Base-by-base conservation (phyloP, 225 moss, liverwort and hornwort species). In the Polytrichum commune region DNA sequence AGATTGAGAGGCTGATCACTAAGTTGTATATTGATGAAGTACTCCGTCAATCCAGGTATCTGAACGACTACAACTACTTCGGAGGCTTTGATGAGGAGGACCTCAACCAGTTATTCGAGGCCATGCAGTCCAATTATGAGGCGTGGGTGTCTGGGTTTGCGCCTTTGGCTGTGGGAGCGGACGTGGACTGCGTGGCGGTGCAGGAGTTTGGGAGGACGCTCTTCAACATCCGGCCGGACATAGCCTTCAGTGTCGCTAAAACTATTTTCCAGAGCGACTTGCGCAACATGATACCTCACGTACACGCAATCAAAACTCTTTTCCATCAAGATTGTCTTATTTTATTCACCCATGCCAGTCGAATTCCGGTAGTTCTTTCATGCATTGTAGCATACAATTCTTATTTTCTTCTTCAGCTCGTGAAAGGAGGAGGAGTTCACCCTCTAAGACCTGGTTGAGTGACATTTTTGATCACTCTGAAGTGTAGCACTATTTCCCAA, bases 121-220 rank as follows among this genome's bases (percentile, higher is more conserved):
- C 94, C 18, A 95, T 95, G 94, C 92, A 95, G 53, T 82, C 80
- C 56, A 92, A 95, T 62, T 95, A 90, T 66, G 85, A 89, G 82
- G 92, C 92, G 0, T 95, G 94, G 94, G 92, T 95, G 23, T 92
- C 86, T 5, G 94, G 94, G 5, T 95, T 92, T 64, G 92, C 92
- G 7, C 92, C 94, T 9, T 75, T 92, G 64, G 93, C 92, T 19
- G 82, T 95, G 5, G 92, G 92, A 35, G 90, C 92, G 27, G 93
- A 95, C 83, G 93, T 93, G 27, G 87, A 93, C 35, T 93, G 86
- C 70, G 13, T 74, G 76, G 88, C 93, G 60, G 93, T 92, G 5
- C 92, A 95, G 61, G 92, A 95, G 70, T 95, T 95, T 29, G 90
- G 93, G 24, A 83, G 91, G 54, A 95, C 95, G 7, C 69, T 95